Base-by-base conservation (phyloP, 192 early-diverging fungal genomes). In the Podochytrium sp. region DNA sequence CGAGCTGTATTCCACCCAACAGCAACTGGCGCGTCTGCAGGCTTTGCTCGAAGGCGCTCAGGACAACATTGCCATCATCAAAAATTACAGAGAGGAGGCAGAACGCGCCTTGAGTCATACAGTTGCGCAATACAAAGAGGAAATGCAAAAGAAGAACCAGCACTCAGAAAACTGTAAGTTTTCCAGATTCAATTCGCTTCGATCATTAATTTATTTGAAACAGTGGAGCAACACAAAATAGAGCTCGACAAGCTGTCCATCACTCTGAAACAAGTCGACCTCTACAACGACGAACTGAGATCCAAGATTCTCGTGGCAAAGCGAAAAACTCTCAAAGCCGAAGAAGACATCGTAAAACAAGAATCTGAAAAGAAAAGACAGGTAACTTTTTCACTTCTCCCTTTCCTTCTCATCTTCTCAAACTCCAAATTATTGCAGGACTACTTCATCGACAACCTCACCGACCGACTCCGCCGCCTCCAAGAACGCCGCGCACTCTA, bases 341-440 rank as follows among this genome's bases (percentile, higher is more conserved):
- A 89, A 73, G 85, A 87, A 65, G 87, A 89, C 71, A 76, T 89
- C 27, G 55, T 80, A 27, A 78, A 82, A 53, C 87, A 89, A 70
- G 87, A 89, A 67, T 64, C 78, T 14, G 87, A 89, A 34, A 89
- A 89, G 69, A 86, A 86, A 64, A 79, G 85, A 29, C 87, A 89
- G 77, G 84, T 85, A 62, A 40, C 10, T 33, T 62, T 68, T 35
- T 43, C 27, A 20, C 0, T 41, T 40, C 23, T 42, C 42, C 30
- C 29, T 14, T 4, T 32, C 38, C 0, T n/a, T 25, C 12, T 33
- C 41, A 18, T 73, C 74, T 76, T 1, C 0, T 29, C 2, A 77
- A 25, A 64, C 37, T 76, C 10, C 14, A 64, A 20, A 56, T 37
- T 60, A 14, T 18, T 68, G 0, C 67, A 87, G 80, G 88, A 89